A percentile compares a stretch with the other conserved stretches of the same genome.
phyloP scores from a whole-genome alignment of 1,139 yeast species.

The Candida tetrigidarum region DNA sequence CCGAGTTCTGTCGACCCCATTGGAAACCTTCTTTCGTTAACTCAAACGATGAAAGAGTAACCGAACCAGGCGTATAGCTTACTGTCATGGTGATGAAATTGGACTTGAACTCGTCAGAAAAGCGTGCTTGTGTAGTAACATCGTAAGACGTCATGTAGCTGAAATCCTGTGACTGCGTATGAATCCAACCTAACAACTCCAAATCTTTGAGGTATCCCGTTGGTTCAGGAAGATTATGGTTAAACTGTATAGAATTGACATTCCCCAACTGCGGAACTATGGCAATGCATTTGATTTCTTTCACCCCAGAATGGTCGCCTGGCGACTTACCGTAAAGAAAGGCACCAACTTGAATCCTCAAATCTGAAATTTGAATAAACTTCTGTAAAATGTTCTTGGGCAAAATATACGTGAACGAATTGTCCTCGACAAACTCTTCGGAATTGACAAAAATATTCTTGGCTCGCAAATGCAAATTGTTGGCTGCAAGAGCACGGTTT shows the following conservation, averaged over 20 bases:
- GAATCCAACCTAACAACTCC: conserved; percentile 80
- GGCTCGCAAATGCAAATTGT: conserved; percentile 72
- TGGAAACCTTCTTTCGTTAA: conserved; percentile 65
- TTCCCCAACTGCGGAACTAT: conserved; percentile 91
- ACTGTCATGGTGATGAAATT: conserved; percentile 64
- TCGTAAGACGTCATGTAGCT: conserved; percentile 72
- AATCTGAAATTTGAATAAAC: conserved; percentile 81
- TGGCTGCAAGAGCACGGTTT: conserved; percentile 78
- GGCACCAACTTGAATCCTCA: conserved; percentile 84
- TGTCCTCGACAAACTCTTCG: conserved; percentile 55
- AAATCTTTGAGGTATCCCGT: conserved; percentile 42
- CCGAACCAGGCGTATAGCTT: conserved; percentile 82
- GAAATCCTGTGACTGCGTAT: conserved; percentile 69
- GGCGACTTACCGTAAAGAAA: conserved; percentile 80
- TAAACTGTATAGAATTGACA: conserved; percentile 65
- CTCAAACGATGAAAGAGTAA: conserved; percentile 71
- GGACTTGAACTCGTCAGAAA: conserved; percentile 29
- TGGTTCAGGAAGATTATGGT: conserved; percentile 49
- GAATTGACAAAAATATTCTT: conserved; percentile 74
- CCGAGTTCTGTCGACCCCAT: conserved; percentile 78
- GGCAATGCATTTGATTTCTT: conserved; percentile 77
- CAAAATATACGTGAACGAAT: conserved; percentile 65
- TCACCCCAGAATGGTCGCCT: conserved; percentile 66
- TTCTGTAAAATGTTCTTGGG: conserved; percentile 82
- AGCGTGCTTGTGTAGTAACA: conserved; percentile 55